Conservation (phyloP, 2,329 filamentous ascomycete species). For the Colletotrichum musicola region DNA sequence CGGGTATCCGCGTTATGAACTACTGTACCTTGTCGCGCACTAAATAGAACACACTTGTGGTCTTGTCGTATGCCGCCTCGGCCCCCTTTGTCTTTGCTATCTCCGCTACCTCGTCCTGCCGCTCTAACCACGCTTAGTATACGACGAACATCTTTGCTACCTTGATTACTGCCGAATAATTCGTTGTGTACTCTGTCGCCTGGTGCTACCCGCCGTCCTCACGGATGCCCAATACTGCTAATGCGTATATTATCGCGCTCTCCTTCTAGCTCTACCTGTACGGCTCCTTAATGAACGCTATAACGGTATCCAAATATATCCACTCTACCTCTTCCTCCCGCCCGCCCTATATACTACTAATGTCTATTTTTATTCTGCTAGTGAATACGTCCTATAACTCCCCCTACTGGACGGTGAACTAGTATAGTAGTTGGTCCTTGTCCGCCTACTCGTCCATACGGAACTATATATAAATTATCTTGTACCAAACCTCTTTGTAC, state of each 20-base stretch:
- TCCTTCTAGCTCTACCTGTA: background rate
- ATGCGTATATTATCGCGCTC: background rate
- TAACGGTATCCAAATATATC: too few relatives aligned
- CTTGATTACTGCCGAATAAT: slow-evolving; percentile 41
- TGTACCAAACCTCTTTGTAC: slow-evolving; percentile 27
- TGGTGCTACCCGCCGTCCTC: slow-evolving; percentile 30
- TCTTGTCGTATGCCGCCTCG: background rate
- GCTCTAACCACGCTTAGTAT: slow-evolving; percentile 10
- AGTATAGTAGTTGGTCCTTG: slow-evolving; percentile 8
- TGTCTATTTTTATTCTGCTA: background rate
- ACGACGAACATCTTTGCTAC: slow-evolving; percentile 36
- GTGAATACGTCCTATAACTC: background rate
- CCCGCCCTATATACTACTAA: too few relatives aligned
- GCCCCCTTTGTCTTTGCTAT: background rate
- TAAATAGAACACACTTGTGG: too few relatives aligned
- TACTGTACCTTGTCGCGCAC: too few relatives aligned
- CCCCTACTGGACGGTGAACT: background rate
- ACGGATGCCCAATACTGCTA: too few relatives aligned
- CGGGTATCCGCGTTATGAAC: too few relatives aligned
- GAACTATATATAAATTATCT: slow-evolving; percentile 23
- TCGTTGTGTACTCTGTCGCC: slow-evolving; percentile 29
- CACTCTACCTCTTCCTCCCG: too few relatives aligned
- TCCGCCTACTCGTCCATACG: slow-evolving; percentile 8
- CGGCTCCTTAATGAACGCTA: too few relatives aligned
- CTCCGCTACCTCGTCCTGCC: background rate